Conservation (phyloP, 2,329 filamentous ascomycete species). For the Trichophaea hybrida region DNA sequence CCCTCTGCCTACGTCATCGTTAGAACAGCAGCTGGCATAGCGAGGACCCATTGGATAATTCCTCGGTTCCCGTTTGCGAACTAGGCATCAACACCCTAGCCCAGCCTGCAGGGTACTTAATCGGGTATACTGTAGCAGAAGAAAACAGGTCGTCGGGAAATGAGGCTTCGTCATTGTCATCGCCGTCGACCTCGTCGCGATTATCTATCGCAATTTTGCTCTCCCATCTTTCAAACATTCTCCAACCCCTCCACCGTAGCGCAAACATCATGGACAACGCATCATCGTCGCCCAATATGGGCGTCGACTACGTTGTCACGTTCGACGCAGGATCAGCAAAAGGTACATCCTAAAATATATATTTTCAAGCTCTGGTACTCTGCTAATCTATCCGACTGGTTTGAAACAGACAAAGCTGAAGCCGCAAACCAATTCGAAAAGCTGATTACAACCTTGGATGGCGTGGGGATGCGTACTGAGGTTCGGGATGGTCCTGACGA, state of each 20-base stretch:
- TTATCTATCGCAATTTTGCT: not conserved
- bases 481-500: constrained; percentile 64
- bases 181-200: too few relatives aligned
- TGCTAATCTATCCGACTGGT: not conserved
- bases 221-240: not conserved
- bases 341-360: constrained; percentile 36
- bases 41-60: too few relatives aligned
- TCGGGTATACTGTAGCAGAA: too few relatives aligned
- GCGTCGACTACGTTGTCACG: constrained; percentile 78
- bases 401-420: constrained; percentile 45
- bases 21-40: too few relatives aligned
- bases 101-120: too few relatives aligned
- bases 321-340: constrained; percentile 53
- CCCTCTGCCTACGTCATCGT: too few relatives aligned
- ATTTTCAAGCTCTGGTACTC: not conserved
- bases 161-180: too few relatives aligned
- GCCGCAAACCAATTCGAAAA: constrained; percentile 63
- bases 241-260: not conserved
- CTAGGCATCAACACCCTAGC: too few relatives aligned
- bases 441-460: constrained; percentile 59
- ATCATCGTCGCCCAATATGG: constrained; percentile 36
- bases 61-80: too few relatives aligned
- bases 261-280: not conserved
- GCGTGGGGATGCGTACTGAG: constrained; percentile 72
- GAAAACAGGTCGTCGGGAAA: too few relatives aligned